phyloP scores from a whole-genome alignment of 192 early-diverging fungal genomes.

The Haplosporangium gracile region DNA sequence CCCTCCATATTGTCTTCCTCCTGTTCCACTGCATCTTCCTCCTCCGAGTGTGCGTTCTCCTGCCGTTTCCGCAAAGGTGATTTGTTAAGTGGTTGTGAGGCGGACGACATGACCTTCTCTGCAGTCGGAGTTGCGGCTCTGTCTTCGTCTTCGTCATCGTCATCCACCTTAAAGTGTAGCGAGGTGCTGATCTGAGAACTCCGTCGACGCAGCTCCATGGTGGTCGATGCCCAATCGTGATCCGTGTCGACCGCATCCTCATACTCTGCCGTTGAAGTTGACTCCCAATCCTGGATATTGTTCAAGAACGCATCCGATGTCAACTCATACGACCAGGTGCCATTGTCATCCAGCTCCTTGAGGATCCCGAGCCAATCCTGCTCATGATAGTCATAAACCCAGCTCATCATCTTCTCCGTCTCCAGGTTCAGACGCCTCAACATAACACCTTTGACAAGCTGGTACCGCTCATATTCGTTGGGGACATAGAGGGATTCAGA shows the following conservation, averaged over 20 bases:
- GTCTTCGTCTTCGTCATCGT: conserved; percentile 16
- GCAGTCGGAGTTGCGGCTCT: conserved; percentile 30
- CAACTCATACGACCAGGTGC: conserved; percentile 32
- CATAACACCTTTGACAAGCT: conserved; percentile 43
- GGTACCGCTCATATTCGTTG: conserved; percentile 50
- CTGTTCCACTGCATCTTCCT: not conserved
- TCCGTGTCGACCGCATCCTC: conserved; percentile 52
- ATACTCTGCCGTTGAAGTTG: conserved; percentile 40
- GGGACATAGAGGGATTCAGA: conserved; percentile 50
- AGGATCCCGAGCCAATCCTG: conserved; percentile 47
- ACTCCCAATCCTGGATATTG: conserved; percentile 50
- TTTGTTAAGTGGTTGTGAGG: not conserved
- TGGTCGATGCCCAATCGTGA: conserved; percentile 43
- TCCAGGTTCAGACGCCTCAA: conserved; percentile 30
- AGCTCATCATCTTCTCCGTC: conserved; percentile 34
- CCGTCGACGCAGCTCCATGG: conserved; percentile 31
- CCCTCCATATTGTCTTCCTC: not conserved
- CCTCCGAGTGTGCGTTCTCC: not conserved
- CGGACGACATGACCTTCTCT: not conserved
- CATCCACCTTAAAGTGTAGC: not conserved
- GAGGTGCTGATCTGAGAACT: conserved; percentile 32
- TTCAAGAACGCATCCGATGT: conserved; percentile 35
- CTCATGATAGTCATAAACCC: conserved; percentile 45
- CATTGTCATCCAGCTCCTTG: conserved; percentile 49
- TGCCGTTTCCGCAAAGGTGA: not conserved